These are phyloP conservation scores for Fusarium drepaniforme DNA, from an alignment of 2,329 filamentous ascomycete species.

Conservation along the genomic window DNA sequence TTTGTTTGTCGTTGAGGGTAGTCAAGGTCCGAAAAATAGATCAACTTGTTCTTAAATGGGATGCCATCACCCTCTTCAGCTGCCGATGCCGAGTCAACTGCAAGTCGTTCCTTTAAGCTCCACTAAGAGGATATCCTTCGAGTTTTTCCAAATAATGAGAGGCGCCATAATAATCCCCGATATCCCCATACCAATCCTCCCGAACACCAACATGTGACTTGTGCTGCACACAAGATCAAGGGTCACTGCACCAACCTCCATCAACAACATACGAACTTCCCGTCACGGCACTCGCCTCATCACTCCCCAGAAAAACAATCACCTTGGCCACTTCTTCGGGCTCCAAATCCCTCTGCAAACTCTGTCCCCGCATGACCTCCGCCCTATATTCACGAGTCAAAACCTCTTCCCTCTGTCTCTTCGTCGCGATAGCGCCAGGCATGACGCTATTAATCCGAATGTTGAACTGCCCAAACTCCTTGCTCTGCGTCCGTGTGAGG, in stretches of 20 bases:
- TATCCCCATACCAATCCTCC: not conserved
- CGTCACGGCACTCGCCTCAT: slow-evolving; percentile 61
- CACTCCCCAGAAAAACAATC: slow-evolving; percentile 58
- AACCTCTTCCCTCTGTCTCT: slow-evolving; percentile 57
- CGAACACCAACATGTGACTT: too few relatives aligned
- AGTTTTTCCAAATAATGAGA: not conserved
- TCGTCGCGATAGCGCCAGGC: slow-evolving; percentile 61
- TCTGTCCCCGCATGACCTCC: slow-evolving; percentile 55
- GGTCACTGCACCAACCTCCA: slow-evolving; percentile 48
- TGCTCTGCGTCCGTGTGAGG: slow-evolving; percentile 66
- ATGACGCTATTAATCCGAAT: slow-evolving; percentile 64
- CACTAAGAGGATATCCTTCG: not conserved
- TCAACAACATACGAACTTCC: slow-evolving; percentile 53
- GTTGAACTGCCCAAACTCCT: slow-evolving; percentile 62
- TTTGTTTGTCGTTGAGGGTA: not conserved
- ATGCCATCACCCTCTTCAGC: not conserved
- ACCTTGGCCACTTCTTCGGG: slow-evolving; percentile 60
- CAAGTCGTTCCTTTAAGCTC: not conserved
- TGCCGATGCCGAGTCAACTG: fast-evolving
- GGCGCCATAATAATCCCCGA: not conserved
- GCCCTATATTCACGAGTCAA: slow-evolving; percentile 56
- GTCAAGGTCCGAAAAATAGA: not conserved
- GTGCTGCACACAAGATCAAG: not conserved
- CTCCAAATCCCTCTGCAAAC: slow-evolving; percentile 54
- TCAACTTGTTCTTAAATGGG: not conserved